A percentile compares a stretch with the other conserved stretches of the same genome.
Conservation (phyloP, 2,329 filamentous ascomycete species). For the Botrytis galanthina region DNA sequence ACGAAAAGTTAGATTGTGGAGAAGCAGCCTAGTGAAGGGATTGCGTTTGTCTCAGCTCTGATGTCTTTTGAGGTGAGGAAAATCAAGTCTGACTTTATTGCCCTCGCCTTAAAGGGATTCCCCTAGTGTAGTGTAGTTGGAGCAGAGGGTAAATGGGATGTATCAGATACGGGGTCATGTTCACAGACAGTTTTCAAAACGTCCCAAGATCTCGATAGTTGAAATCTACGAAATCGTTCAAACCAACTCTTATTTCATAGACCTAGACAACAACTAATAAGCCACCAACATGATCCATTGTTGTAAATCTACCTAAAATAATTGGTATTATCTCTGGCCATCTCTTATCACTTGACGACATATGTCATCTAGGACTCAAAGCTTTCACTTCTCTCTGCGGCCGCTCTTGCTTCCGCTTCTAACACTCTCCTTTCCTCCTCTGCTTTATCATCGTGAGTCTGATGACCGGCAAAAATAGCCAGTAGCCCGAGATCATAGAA, state of each 20-base stretch:
- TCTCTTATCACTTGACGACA: not conserved
- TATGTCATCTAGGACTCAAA: not conserved
- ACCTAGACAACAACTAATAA: not conserved
- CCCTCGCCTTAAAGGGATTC: not conserved
- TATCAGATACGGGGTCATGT: not conserved
- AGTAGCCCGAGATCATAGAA: constrained; percentile 59
- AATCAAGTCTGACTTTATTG: not conserved
- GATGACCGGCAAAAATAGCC: constrained; percentile 45
- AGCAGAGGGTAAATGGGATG: not conserved
- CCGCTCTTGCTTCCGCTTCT: constrained; percentile 27
- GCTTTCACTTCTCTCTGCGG: constrained; percentile 27
- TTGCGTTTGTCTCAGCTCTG: not conserved
- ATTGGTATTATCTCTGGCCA: not conserved
- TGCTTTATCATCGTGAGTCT: constrained; percentile 32
- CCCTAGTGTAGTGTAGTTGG: not conserved
- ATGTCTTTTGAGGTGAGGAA: not conserved
- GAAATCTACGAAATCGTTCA: not conserved
- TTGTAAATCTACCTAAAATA: not conserved
- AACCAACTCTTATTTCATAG: not conserved
- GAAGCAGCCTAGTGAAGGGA: not conserved
- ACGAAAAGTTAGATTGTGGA: not conserved
- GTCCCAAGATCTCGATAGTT: not conserved
- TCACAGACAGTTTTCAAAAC: not conserved
- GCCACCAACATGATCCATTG: not conserved
- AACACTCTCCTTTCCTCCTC: constrained; percentile 28